Evolutionary conservation across 805 yeast genomes (phyloP), one percentile per base, ranked within the genome.

Genomic region (Candida oleophila): DNA sequence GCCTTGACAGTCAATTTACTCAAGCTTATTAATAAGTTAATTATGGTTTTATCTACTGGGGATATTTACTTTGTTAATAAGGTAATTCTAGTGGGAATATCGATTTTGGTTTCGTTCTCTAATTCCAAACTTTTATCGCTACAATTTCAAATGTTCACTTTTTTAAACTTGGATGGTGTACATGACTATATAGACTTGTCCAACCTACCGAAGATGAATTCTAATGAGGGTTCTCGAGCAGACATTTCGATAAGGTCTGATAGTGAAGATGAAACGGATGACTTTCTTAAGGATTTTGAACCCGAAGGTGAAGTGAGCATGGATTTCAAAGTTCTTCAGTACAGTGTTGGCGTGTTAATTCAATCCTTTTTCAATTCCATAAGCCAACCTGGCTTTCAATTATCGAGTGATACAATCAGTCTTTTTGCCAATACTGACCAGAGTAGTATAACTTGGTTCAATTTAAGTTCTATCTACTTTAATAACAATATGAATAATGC

Each of bases 1-100:
- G 43, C 57, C 2, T 43, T 63, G 19, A 48, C 60, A 20, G 51
- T 64, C 2, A 43, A 51, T 4, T 45, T 61, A 2, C 55, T 82
- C 38, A 68, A 69, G 43, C 59, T 83, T 14, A 59, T 77, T 15
- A 83, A 82, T 55, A 70, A 68, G 32, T 53, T 74, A 3, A 52
- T 82, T 4, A 51, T 76, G 0, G 61, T 66, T n/a, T 56, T 74
- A 3, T 66, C 79, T 2, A 70, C 77, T 0, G 57, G 66, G 3
- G 69, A 78, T 52, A 55, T 75, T 4, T 45, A 56, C 3, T 55
- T 68, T 18, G 69, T 77, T 2, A 54, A 73, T 49, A 52, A 55
- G 16, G 50, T 81, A 2, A 66, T 73, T 12, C 60, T 60, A 35
- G 37, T 74, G 1, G 80, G 82, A 0, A 49, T 76, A 22, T 58